Evolutionary conservation across 495 filamentous ascomycete genomes (phyloP).

Genomic region (Aspergillus avenaceus): DNA sequence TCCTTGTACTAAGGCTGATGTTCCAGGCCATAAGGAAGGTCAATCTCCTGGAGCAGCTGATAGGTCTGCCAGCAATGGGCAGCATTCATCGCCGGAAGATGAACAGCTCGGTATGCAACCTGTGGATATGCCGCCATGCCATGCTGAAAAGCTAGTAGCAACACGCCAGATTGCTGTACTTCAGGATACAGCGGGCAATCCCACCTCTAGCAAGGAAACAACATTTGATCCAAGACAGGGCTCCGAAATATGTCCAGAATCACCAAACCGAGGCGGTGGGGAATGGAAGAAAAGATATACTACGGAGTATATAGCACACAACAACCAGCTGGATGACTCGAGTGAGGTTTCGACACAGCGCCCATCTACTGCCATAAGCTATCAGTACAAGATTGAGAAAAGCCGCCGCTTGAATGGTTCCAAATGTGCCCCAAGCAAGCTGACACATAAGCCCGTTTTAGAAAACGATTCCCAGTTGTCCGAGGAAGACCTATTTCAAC

Average conservation of each 20-base stretch:
- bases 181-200: neutral
- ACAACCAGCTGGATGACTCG: neutral
- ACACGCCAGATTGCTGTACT: neutral
- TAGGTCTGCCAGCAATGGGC: neutral
- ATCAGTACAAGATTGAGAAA: conserved; percentile 14
- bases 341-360: neutral
- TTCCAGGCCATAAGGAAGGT: neutral
- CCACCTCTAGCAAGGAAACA: neutral
- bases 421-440: neutral
- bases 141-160: neutral
- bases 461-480: conserved; percentile 11
- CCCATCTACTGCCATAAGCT: neutral
- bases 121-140: neutral
- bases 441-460: neutral
- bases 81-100: neutral
- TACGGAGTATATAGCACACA: neutral
- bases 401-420: conserved; percentile 12
- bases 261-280: neutral
- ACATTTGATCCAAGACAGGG: neutral
- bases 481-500: conserved; percentile 35
- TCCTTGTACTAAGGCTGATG: neutral
- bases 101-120: neutral
- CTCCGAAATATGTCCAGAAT: neutral
- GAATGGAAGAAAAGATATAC: neutral
- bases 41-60: neutral